Base-by-base conservation (phyloP, 768 basidiomycete species). In the Lyophyllum semitale region DNA sequence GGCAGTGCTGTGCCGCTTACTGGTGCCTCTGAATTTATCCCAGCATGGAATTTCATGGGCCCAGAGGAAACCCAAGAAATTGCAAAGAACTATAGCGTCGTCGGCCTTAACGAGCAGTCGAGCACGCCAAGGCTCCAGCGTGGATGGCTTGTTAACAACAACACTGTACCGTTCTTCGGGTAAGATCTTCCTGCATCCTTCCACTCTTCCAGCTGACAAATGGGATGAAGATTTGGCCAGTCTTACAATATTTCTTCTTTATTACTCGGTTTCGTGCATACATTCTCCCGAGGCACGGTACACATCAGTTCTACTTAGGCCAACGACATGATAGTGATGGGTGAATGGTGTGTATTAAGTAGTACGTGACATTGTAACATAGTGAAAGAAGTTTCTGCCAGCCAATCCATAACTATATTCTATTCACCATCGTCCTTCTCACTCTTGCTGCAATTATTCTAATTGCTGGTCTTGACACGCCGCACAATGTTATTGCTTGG, bases 281-380 rank as follows among this genome's bases (percentile, higher is more conserved):
- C 76, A 2, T 68, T 73, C 61, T 71, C 71, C 35, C 65, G 73
- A 13, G 81, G 81, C 17, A 66, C 66, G 6, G 69, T 80, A 35
- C 68, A 70, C 33, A 66, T 68, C 20, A 5, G 32, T 2, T 63
- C 64, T n/a, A n/a, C n/a, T n/a, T n/a, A n/a, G n/a, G n/a, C n/a
- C n/a, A n/a, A n/a, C n/a, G n/a, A n/a, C n/a, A n/a, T n/a, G n/a
- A n/a, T n/a, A n/a, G n/a, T n/a, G n/a, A n/a, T n/a, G n/a, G n/a
- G n/a, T n/a, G n/a, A n/a, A n/a, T n/a, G n/a, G n/a, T n/a, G n/a
- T n/a, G n/a, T n/a, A n/a, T n/a, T n/a, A n/a, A n/a, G n/a, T n/a
- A n/a, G n/a, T n/a, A n/a, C n/a, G n/a, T n/a, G n/a, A n/a, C n/a
- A n/a, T n/a, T n/a, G n/a, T n/a, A n/a, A n/a, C n/a, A n/a, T n/a